Conservation (phyloP, 495 filamentous ascomycete species). For the Neurospora sp. region DNA sequence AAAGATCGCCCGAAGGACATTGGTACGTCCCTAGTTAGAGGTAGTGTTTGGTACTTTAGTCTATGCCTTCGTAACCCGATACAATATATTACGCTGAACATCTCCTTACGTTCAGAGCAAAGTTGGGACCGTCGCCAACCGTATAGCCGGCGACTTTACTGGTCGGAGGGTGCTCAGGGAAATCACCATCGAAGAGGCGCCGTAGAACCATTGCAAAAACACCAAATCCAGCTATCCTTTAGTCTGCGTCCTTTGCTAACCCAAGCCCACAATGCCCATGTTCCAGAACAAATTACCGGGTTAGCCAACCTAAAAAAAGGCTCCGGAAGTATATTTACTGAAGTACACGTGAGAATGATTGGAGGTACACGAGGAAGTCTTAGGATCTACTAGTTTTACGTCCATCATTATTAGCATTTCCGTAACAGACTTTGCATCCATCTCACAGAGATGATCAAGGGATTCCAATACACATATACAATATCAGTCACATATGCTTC, state of each 20-base stretch:
- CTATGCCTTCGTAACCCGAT: not conserved
- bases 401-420: not conserved
- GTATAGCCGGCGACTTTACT: constrained; percentile 88
- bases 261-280: not conserved
- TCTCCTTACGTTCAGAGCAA: constrained; percentile 33
- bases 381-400: not conserved
- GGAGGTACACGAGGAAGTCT: not conserved
- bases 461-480: not conserved
- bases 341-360: not conserved
- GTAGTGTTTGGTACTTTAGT: not conserved
- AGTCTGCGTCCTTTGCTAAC: not conserved
- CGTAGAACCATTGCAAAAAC: too few relatives aligned
- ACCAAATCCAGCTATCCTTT: too few relatives aligned
- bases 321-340: not conserved
- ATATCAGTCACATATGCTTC: too few relatives aligned
- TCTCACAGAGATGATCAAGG: not conserved
- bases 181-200: constrained; percentile 56
- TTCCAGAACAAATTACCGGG: not conserved
- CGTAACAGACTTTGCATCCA: not conserved
- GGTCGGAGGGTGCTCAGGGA: constrained; percentile 61
- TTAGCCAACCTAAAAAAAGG: not conserved
- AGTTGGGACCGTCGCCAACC: constrained; percentile 79
- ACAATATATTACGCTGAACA: not conserved
- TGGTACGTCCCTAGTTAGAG: not conserved
- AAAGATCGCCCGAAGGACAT: not conserved